Percentiles rank a stretch among this genome's conserved stretches.
These are phyloP conservation scores for Podospora pseudoanserina DNA, from an alignment of 495 filamentous ascomycete species.

Conservation along the genomic window DNA sequence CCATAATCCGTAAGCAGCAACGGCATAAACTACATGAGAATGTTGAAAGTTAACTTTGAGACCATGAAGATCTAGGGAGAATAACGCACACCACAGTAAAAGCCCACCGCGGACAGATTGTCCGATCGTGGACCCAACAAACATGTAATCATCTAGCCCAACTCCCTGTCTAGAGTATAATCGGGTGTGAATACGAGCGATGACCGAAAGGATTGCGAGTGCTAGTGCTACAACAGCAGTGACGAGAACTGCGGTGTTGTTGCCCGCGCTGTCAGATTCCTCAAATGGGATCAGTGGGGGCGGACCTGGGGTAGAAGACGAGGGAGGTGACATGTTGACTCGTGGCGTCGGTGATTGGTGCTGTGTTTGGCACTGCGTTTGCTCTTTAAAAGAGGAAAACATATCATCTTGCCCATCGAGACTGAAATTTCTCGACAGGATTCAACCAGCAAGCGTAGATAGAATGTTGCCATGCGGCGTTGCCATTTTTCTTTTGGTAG, in stretches of 20 bases:
- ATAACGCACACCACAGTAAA: neutral
- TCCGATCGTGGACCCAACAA: neutral
- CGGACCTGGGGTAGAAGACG: neutral
- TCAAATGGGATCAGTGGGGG: neutral
- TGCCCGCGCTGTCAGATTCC: neutral
- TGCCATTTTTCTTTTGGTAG: too few relatives aligned
- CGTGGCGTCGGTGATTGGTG: neutral
- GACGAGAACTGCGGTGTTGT: neutral
- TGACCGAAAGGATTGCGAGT: neutral
- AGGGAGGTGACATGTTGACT: neutral
- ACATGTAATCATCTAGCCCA: neutral
- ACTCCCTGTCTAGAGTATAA: neutral
- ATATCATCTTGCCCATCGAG: too few relatives aligned
- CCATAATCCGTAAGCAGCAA: neutral
- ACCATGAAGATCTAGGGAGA: neutral
- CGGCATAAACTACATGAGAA: neutral
- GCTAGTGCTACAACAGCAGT: neutral
- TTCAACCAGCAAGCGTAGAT: too few relatives aligned
- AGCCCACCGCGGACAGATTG: neutral
- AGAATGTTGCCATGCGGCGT: too few relatives aligned
- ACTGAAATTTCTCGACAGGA: too few relatives aligned
- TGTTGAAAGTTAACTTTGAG: neutral
- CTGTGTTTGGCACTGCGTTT: neutral
- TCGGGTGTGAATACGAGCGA: neutral
- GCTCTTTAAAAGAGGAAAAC: too few relatives aligned